phyloP scores from a whole-genome alignment of 2,329 filamentous ascomycete genomes.

The Exophiala sideris region DNA sequence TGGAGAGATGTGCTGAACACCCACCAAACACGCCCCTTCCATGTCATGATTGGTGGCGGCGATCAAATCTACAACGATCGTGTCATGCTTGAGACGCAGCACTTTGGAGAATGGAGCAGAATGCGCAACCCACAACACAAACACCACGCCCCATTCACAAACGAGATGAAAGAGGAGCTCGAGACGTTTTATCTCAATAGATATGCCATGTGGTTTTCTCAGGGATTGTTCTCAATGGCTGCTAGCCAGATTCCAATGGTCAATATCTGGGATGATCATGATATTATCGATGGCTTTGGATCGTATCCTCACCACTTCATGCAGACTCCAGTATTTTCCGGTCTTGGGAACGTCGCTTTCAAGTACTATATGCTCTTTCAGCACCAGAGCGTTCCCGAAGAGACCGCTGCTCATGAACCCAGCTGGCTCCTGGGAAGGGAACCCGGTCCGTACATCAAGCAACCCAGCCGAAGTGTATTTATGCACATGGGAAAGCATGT shows the following conservation, averaged over 20 bases:
- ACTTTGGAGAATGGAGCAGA: constrained; percentile 80
- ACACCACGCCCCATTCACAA: constrained; percentile 70
- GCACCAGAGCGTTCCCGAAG: constrained; percentile 80
- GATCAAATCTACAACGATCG: constrained; percentile 96
- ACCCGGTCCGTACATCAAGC: constrained; percentile 85
- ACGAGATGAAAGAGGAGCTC: constrained; percentile 81
- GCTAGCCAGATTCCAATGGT: constrained; percentile 96
- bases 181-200: constrained; percentile 84
- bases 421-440: constrained; percentile 81
- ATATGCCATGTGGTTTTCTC: constrained; percentile 94
- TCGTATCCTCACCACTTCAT: constrained; percentile 92
- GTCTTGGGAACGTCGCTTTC: constrained; percentile 85
- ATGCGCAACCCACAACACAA: constrained; percentile 79
- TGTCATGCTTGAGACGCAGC: constrained; percentile 67
- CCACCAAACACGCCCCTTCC: constrained; percentile 88
- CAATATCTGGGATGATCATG: constrained; percentile 96
- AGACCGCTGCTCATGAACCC: constrained; percentile 78
- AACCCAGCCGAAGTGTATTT: constrained; percentile 80
- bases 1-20: constrained; percentile 95
- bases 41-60: constrained; percentile 96
- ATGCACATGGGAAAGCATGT: constrained; percentile 76
- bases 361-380: constrained; percentile 99
- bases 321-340: constrained; percentile 82
- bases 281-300: constrained; percentile 86
- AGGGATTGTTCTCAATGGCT: constrained; percentile 88